A percentile compares a stretch with the other conserved stretches of the same genome.
Conservation (phyloP, 352 stramenopile genomes). For the Phytophthora podocarpi region DNA sequence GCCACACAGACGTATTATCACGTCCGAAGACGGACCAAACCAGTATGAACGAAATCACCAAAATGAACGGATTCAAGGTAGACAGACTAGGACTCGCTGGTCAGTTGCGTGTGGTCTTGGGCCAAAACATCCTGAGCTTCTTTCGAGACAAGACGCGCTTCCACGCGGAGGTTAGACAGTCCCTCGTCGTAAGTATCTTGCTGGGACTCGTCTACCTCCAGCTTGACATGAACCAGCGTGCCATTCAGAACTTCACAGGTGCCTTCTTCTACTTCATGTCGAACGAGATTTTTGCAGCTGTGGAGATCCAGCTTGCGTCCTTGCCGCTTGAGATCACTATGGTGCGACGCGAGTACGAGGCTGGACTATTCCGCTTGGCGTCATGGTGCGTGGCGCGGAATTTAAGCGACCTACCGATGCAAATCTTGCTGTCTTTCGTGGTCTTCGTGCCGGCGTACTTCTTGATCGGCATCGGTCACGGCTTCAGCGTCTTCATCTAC, state of each 20-base stretch:
- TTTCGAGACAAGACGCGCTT: slow-evolving; percentile 41
- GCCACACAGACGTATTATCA: background rate
- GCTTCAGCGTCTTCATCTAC: slow-evolving; percentile 38
- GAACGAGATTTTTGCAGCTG: slow-evolving; percentile 42
- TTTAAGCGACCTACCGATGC: slow-evolving; percentile 51
- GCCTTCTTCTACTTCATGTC: slow-evolving; percentile 51
- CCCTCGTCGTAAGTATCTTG: background rate
- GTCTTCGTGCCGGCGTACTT: slow-evolving; percentile 51
- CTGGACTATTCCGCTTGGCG: slow-evolving; percentile 42
- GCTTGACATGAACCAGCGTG: slow-evolving; percentile 41
- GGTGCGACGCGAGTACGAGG: slow-evolving; percentile 50
- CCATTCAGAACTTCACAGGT: slow-evolving; percentile 50
- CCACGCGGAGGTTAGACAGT: slow-evolving; percentile 2
- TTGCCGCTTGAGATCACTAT: slow-evolving; percentile 40
- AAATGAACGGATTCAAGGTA: slow-evolving; percentile 9
- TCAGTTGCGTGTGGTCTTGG: slow-evolving; percentile 38
- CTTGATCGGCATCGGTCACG: slow-evolving; percentile 44
- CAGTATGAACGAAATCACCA: background rate
- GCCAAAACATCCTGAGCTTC: slow-evolving; percentile 39
- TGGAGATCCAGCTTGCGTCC: slow-evolving; percentile 21
- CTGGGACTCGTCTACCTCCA: slow-evolving; percentile 55
- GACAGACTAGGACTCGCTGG: slow-evolving; percentile 18
- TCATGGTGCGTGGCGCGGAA: slow-evolving; percentile 59
- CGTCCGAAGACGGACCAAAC: background rate
- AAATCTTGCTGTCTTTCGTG: slow-evolving; percentile 46